Percentiles rank a stretch among this genome's conserved stretches.
Evolutionary conservation across 2,329 filamentous ascomycete species (phyloP).

Genomic region (Sporothrix brasiliensis): DNA sequence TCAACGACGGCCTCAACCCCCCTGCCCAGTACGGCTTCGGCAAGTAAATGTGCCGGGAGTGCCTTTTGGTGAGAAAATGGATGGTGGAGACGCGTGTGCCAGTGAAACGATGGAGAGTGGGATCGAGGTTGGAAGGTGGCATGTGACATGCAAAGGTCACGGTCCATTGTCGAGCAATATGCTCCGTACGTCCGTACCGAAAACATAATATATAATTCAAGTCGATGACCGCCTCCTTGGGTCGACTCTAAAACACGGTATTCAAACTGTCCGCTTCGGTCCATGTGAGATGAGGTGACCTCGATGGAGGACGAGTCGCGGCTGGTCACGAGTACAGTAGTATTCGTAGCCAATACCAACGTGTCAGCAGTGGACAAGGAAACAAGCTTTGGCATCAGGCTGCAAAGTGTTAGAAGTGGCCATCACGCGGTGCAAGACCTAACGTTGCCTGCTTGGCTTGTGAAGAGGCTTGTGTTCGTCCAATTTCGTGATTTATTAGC

Average conservation of each 20-base stretch:
- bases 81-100: neutral
- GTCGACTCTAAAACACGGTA: neutral
- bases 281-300: no score
- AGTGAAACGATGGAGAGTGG: neutral
- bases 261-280: no score
- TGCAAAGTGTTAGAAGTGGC: neutral
- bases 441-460: neutral
- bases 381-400: neutral
- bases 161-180: neutral
- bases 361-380: neutral
- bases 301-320: neutral
- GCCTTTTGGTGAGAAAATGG: neutral
- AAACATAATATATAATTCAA: slow-evolving; percentile 2
- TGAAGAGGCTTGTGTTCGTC: neutral
- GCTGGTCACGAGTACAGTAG: no score
- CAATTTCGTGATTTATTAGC: neutral
- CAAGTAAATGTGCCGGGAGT: neutral
- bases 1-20: slow-evolving; percentile 40
- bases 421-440: neutral
- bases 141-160: neutral
- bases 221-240: neutral
- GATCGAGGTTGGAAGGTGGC: neutral
- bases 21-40: slow-evolving; percentile 36
- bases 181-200: neutral
- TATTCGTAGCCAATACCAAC: no score